Evolutionary conservation across 2,329 filamentous ascomycete genomes (phyloP).

Genomic region (Claviceps purpurea): DNA sequence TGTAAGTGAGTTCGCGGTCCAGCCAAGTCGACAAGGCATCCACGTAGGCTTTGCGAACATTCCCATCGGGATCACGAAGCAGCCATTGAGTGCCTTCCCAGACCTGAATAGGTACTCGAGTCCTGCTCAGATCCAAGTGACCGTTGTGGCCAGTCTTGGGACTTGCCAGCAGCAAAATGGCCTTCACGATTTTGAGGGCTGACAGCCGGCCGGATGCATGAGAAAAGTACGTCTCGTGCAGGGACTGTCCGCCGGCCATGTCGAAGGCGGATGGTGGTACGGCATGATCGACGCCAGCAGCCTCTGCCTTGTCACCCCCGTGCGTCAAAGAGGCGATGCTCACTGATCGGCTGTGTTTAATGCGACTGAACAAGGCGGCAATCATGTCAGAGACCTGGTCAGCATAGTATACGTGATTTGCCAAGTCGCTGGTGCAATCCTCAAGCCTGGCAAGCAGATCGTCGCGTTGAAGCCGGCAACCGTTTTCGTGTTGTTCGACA

Average conservation of each 20-base stretch:
- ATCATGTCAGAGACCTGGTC: constrained; percentile 96
- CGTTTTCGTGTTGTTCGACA: constrained; percentile 18
- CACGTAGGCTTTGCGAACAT: constrained; percentile 72
- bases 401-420: constrained; percentile 91
- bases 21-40: constrained; percentile 79
- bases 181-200: constrained; percentile 68
- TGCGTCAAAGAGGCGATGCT: constrained; percentile 30
- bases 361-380: constrained; percentile 58
- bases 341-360: constrained; percentile 49
- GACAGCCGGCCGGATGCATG: constrained; percentile 42
- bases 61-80: constrained; percentile 62
- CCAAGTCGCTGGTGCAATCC: constrained; percentile 76
- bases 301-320: constrained; percentile 30
- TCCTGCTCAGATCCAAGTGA: constrained; percentile 53
- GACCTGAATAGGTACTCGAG: constrained; percentile 62
- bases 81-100: constrained; percentile 98
- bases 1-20: constrained; percentile 58
- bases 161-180: constrained; percentile 72
- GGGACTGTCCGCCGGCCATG: constrained; percentile 28
- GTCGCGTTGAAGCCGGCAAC: constrained; percentile 33
- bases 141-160: constrained; percentile 43
- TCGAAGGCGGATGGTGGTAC: constrained; percentile 23
- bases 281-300: constrained; percentile 18
- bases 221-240: constrained; percentile 39
- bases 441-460: constrained; percentile 60